Conservation (phyloP, 2,329 filamentous ascomycete species). For the Helminthosporium solani region DNA sequence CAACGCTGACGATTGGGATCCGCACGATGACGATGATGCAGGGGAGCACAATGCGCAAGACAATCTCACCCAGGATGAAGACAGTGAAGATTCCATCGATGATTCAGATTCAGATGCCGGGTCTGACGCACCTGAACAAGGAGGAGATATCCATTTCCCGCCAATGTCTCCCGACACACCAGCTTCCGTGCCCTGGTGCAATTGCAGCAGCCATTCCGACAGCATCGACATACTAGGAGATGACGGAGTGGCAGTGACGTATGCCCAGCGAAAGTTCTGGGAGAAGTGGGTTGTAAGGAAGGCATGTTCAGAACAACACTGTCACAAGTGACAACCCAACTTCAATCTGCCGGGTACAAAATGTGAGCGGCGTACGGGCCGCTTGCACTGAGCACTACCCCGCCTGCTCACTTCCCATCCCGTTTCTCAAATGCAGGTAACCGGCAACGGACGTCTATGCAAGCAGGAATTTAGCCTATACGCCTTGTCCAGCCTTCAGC, state of each 20-base stretch:
- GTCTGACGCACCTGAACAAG: slow-evolving; percentile 41
- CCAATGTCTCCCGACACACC: slow-evolving; percentile 48
- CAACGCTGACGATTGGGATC: slow-evolving; percentile 41
- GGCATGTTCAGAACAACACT: slow-evolving; percentile 46
- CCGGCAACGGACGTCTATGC: slow-evolving; percentile 1
- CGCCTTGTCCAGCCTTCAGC: not conserved
- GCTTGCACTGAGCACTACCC: not conserved
- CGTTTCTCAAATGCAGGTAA: not conserved
- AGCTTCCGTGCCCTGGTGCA: slow-evolving; percentile 50
- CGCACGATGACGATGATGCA: slow-evolving; percentile 33
- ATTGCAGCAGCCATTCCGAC: slow-evolving; percentile 45
- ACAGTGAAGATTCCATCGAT: slow-evolving; percentile 35
- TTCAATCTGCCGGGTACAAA: not conserved
- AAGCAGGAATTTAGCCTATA: slow-evolving; percentile 8
- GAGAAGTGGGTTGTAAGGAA: slow-evolving; percentile 56
- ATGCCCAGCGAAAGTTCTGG: slow-evolving; percentile 55
- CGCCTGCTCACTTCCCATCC: not conserved
- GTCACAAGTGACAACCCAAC: slow-evolving; percentile 32
- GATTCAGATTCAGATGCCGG: slow-evolving; percentile 37
- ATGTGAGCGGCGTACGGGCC: not conserved
- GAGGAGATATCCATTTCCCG: slow-evolving; percentile 49
- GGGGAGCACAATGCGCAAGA: slow-evolving; percentile 18
- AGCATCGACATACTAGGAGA: slow-evolving; percentile 51
- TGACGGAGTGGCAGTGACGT: slow-evolving; percentile 50
- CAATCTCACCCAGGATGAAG: slow-evolving; percentile 21